These are phyloP conservation scores for Tetrapisispora iriomotensis DNA, from an alignment of 805 yeast species.

Conservation along the genomic window DNA sequence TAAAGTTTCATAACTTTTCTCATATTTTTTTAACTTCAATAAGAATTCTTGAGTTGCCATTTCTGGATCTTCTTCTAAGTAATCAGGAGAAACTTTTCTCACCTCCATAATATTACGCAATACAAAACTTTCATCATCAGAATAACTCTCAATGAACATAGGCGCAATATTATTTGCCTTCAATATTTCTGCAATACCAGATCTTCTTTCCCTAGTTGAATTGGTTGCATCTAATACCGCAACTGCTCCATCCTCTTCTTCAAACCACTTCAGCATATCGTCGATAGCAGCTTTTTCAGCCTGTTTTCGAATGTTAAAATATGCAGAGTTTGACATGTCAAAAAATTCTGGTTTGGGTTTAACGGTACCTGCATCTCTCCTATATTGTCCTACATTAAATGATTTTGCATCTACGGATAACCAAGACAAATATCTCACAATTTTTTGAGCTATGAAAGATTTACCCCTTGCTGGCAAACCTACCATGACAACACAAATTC, in stretches of 20 bases:
- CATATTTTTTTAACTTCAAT: constrained; percentile 64
- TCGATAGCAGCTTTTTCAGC: constrained; percentile 64
- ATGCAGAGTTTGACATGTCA: constrained; percentile 55
- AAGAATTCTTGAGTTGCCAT: constrained; percentile 63
- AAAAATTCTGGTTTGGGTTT: constrained; percentile 64
- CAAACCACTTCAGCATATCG: constrained; percentile 84
- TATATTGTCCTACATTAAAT: constrained; percentile 81
- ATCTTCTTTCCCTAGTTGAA: constrained; percentile 65
- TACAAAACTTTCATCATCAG: constrained; percentile 72
- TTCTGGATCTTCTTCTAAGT: constrained; percentile 56
- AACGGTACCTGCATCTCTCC: constrained; percentile 49
- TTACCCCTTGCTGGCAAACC: constrained; percentile 90
- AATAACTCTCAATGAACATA: constrained; percentile 85
- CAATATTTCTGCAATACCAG: constrained; percentile 49
- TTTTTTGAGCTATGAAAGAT: constrained; percentile 87
- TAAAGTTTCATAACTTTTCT: constrained; percentile 68
- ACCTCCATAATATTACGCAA: constrained; percentile 77
- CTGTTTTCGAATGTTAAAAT: constrained; percentile 49
- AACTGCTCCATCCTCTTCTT: constrained; percentile 70
- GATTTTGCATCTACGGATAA: constrained; percentile 75
- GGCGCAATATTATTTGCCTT: constrained; percentile 68
- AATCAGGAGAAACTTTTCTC: constrained; percentile 80
- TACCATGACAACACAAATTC: constrained; percentile 82
- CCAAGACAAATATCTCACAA: constrained; percentile 90
- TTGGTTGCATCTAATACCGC: constrained; percentile 94